Percentiles rank a stretch among this genome's conserved stretches.
phyloP scores from a whole-genome alignment of 2,329 filamentous ascomycete genomes.

The Dothideomycetidae sp. region DNA sequence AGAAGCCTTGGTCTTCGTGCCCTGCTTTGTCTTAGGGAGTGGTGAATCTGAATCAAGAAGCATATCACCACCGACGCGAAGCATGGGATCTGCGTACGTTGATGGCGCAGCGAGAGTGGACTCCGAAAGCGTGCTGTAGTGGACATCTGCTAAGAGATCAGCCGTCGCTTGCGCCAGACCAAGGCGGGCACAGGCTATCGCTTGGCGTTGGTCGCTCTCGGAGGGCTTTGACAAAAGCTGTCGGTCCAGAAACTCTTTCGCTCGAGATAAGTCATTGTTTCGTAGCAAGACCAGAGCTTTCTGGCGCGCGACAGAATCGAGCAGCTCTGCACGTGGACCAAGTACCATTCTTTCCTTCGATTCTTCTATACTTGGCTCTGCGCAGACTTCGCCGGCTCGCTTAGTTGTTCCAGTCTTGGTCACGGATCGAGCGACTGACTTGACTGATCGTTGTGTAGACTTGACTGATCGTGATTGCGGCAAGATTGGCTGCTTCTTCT shows the following conservation, averaged over 20 bases:
- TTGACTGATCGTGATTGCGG: too few relatives aligned
- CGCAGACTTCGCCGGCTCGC: too few relatives aligned
- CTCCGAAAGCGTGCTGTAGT: slow-evolving; percentile 81
- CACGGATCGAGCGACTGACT: too few relatives aligned
- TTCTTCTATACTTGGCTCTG: too few relatives aligned
- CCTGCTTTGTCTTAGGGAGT: too few relatives aligned
- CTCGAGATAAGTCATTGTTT: slow-evolving; percentile 1
- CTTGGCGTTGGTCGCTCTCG: not conserved
- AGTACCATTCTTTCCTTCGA: too few relatives aligned
- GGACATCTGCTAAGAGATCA: slow-evolving; percentile 27
- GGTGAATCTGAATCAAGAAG: too few relatives aligned
- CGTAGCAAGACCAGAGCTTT: slow-evolving; percentile 6
- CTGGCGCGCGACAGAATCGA: slow-evolving; percentile 5
- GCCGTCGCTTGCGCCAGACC: slow-evolving; percentile 4
- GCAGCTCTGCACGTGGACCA: too few relatives aligned
- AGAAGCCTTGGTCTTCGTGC: not conserved
- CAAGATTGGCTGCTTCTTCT: too few relatives aligned
- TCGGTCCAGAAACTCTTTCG: slow-evolving; percentile 1
- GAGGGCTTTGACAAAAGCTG: not conserved
- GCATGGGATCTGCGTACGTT: not conserved
- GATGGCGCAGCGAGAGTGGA: slow-evolving; percentile 69
- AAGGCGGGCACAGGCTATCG: slow-evolving; percentile 3
- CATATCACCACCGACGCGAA: too few relatives aligned
- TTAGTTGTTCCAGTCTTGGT: too few relatives aligned
- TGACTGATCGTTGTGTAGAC: too few relatives aligned